phyloP scores from a whole-genome alignment of 306 rosid genomes.

The Quercus alba region DNA sequence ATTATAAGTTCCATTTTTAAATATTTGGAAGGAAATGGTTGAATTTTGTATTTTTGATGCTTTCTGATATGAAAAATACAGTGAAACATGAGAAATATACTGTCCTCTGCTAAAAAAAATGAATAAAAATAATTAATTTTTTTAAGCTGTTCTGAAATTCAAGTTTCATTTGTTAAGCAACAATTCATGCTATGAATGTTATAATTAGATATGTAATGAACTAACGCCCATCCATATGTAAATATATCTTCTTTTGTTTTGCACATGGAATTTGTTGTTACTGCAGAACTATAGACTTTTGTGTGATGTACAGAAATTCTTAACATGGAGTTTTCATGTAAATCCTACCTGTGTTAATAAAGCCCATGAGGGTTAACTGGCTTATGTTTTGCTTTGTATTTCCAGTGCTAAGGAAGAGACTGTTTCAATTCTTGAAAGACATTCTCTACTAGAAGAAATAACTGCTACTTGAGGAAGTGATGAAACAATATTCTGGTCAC shows the following conservation, averaged over 20 bases:
- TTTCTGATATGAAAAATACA: not conserved
- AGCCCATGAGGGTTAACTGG: conserved; percentile 10
- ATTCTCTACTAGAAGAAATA: conserved; percentile 44
- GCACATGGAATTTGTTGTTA: not conserved
- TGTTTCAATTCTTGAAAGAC: conserved; percentile 52
- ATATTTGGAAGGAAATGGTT: not conserved
- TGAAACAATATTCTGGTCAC: conserved; percentile 12
- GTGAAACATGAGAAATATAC: not conserved
- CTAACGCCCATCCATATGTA: not conserved
- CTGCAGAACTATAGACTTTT: not conserved
- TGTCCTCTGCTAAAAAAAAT: not conserved
- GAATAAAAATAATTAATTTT: not conserved
- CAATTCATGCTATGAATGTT: not conserved
- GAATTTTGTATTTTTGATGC: not conserved
- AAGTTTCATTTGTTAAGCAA: not conserved
- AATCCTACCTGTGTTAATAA: not conserved
- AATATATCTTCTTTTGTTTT: not conserved
- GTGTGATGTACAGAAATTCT: not conserved
- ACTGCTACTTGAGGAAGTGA: conserved; percentile 21
- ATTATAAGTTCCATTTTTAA: not conserved
- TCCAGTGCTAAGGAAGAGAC: conserved; percentile 77
- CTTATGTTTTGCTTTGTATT: conserved; percentile 16
- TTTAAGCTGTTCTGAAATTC: not conserved
- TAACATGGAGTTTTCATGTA: not conserved
- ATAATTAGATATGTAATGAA: not conserved